A percentile compares a stretch with the other conserved stretches of the same genome.
These are phyloP conservation scores for Aphanocladium album DNA, from an alignment of 2,329 filamentous ascomycete genomes.

Conservation along the genomic window DNA sequence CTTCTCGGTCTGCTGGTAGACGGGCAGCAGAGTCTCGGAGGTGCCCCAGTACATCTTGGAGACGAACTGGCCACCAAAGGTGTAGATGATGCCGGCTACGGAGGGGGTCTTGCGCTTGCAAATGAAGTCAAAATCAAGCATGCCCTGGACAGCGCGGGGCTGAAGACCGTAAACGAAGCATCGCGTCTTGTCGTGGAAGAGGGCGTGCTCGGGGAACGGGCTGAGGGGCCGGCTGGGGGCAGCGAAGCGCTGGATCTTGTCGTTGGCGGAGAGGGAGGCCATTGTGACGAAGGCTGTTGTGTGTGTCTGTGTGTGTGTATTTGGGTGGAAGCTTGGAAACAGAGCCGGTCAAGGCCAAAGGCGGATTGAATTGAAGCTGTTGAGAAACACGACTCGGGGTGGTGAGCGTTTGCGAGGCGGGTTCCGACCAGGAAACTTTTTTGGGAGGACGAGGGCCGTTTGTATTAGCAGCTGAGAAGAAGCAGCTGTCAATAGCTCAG, in stretches of 20 bases:
- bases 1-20: slow-evolving; percentile 92
- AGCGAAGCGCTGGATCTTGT: slow-evolving; percentile 96
- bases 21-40: slow-evolving; percentile 95
- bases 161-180: slow-evolving; percentile 99
- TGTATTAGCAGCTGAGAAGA: background rate
- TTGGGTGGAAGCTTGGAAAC: slow-evolving; percentile 2
- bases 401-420: slow-evolving; percentile 6
- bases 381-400: slow-evolving; percentile 9
- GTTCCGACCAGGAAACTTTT: slow-evolving; percentile 11
- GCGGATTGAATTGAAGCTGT: slow-evolving; percentile 13
- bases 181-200: slow-evolving; percentile 99
- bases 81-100: slow-evolving; percentile 99
- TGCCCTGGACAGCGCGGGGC: slow-evolving; percentile 84
- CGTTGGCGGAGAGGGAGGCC: slow-evolving; percentile 73
- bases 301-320: slow-evolving; percentile 12
- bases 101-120: slow-evolving; percentile 97
- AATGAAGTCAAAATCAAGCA: slow-evolving; percentile 99
- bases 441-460: background rate
- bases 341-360: slow-evolving; percentile 12
- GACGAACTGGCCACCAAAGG: slow-evolving; percentile 98
- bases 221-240: slow-evolving; percentile 89
- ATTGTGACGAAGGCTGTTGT: slow-evolving; percentile 38
- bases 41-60: slow-evolving; percentile 99
- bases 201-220: slow-evolving; percentile 79
- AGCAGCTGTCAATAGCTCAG: background rate